Percentiles rank a stretch among this genome's conserved stretches.
These are phyloP conservation scores for Hypericum perforatum DNA, from an alignment of 345 rosid genomes.

Conservation along the genomic window DNA sequence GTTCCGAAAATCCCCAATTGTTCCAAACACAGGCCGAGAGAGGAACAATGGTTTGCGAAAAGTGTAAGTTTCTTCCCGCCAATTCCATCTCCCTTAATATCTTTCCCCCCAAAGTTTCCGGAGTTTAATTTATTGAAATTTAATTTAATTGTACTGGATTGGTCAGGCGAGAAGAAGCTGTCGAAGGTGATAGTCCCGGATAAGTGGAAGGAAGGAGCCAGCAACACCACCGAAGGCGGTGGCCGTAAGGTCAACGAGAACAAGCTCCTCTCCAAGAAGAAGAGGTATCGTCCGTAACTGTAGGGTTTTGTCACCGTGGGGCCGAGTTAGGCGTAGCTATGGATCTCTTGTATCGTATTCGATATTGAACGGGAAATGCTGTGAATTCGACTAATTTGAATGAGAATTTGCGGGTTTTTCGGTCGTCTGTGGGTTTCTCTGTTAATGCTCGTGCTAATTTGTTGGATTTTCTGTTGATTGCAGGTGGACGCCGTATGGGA, in stretches of 20 bases:
- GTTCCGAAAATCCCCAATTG: background rate
- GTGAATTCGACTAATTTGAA: background rate
- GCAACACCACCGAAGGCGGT: conserved; percentile 83
- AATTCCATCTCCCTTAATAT: background rate
- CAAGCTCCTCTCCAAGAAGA: conserved; percentile 88
- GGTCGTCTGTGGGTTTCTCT: background rate
- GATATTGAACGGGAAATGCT: too few relatives aligned
- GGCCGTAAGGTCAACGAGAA: conserved; percentile 97
- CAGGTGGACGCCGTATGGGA: conserved; percentile 93
- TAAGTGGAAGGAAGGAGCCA: conserved; percentile 99
- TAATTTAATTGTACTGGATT: background rate
- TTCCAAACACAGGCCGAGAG: background rate
- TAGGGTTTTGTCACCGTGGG: too few relatives aligned
- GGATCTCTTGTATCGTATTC: too few relatives aligned
- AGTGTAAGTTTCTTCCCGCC: conserved; percentile 38
- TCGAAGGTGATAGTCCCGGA: conserved; percentile 95
- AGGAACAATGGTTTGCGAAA: conserved; percentile 77
- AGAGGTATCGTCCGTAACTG: conserved; percentile 26
- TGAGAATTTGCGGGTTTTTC: background rate
- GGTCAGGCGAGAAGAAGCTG: conserved; percentile 83
- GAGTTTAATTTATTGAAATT: background rate
- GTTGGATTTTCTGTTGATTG: conserved; percentile 9
- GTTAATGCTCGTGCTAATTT: background rate
- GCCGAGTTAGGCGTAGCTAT: too few relatives aligned
- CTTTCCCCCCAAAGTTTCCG: background rate